These are phyloP conservation scores for Saccharomycopsis amapae DNA, from an alignment of 805 yeast genomes.

Conservation along the genomic window DNA sequence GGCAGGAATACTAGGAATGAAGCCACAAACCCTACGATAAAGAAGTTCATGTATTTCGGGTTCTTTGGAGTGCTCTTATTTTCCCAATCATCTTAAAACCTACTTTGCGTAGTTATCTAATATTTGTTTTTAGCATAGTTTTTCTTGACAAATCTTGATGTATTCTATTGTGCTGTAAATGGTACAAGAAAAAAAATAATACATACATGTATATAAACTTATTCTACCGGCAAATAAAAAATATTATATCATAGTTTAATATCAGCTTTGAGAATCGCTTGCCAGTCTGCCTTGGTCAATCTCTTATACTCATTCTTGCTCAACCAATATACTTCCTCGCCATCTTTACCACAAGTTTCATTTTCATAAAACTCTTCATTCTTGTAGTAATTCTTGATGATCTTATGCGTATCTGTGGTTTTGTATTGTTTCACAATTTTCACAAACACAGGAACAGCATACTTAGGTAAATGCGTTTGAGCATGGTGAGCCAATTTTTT, in stretches of 20 bases:
- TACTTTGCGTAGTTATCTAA: too few species aligned
- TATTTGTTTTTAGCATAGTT: too few species aligned
- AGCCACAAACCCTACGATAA: too few species aligned
- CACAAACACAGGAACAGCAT: conserved; percentile 79
- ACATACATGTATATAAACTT: background rate
- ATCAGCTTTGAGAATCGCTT: conserved; percentile 23
- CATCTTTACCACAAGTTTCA: conserved; percentile 40
- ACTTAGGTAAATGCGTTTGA: conserved; percentile 74
- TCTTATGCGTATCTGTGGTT: conserved; percentile 76
- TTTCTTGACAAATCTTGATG: too few species aligned
- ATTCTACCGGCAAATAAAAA: background rate
- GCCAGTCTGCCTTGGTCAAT: conserved; percentile 55
- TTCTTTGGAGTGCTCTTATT: too few species aligned
- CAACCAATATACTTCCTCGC: conserved; percentile 67
- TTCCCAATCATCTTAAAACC: too few species aligned
- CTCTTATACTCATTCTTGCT: conserved; percentile 46
- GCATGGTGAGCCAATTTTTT: too few species aligned
- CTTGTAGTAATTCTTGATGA: conserved; percentile 61
- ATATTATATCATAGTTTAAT: conserved; percentile 6
- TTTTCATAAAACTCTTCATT: conserved; percentile 65
- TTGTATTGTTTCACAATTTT: conserved; percentile 58
- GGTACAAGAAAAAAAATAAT: too few species aligned
- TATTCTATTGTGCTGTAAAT: too few species aligned
- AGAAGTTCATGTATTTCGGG: too few species aligned
- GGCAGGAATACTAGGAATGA: too few species aligned